Percentiles rank a stretch among this genome's conserved stretches.
Conservation (phyloP, 345 rosid species). For the Eutrema japonicum region DNA sequence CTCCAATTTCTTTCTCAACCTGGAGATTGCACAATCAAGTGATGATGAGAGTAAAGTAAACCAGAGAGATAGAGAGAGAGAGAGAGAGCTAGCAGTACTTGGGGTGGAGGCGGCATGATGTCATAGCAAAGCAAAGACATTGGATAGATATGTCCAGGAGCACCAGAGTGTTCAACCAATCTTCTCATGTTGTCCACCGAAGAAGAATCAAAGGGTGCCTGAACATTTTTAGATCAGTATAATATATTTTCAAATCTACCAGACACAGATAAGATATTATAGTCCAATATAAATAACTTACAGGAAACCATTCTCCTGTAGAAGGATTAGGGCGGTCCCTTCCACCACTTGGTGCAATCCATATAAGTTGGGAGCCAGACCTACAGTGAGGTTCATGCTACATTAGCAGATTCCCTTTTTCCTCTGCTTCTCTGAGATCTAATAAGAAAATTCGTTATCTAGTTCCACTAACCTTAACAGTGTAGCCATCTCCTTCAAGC, state of each 20-base stretch:
- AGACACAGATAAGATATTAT: slow-evolving; percentile 4
- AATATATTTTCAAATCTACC: slow-evolving; percentile 32
- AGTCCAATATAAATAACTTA: slow-evolving; percentile 48
- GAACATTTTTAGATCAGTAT: slow-evolving; percentile 45
- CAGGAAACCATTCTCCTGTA: slow-evolving; percentile 85
- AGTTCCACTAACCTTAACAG: slow-evolving; percentile 59
- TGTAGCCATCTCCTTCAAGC: slow-evolving; percentile 96
- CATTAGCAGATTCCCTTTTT: slow-evolving; percentile 5
- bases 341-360: slow-evolving; percentile 99
- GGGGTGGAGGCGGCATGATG: slow-evolving; percentile 95
- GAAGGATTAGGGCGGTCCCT: slow-evolving; percentile 92
- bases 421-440: not conserved
- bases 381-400: slow-evolving; percentile 44
- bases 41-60: slow-evolving; percentile 29
- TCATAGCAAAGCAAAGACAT: slow-evolving; percentile 78
- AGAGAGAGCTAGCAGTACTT: slow-evolving; percentile 48
- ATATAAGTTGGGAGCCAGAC: slow-evolving; percentile 80
- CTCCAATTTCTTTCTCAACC: slow-evolving; percentile 98
- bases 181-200: slow-evolving; percentile 96
- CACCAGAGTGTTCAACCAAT: slow-evolving; percentile 80
- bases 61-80: slow-evolving; percentile 1
- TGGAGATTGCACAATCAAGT: slow-evolving; percentile 41
- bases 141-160: slow-evolving; percentile 82
- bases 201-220: slow-evolving; percentile 93
- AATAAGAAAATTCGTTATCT: not conserved